Percentiles rank a stretch among this genome's conserved stretches.
phyloP scores from a whole-genome alignment of 1,284 basidiomycete species.

The Kwoniella shivajii region DNA sequence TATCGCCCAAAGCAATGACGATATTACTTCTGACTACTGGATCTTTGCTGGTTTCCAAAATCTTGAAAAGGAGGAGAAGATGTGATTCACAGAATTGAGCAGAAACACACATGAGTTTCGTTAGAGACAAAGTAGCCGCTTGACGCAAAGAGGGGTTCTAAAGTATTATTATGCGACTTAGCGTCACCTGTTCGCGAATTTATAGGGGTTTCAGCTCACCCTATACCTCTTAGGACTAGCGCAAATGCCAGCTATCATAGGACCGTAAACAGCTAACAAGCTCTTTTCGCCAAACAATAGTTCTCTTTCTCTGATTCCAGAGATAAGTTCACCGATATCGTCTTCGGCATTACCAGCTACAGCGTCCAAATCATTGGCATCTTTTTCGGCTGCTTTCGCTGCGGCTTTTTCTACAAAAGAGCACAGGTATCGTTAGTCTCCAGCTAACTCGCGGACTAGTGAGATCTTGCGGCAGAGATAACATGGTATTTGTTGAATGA shows the following conservation, averaged over 20 bases:
- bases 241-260: constrained; percentile 86
- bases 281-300: constrained; percentile 83
- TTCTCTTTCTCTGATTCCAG: constrained; percentile 80
- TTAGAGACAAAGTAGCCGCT: constrained; percentile 83
- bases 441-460: too few species aligned
- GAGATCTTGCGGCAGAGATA: too few species aligned
- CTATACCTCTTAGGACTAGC: constrained; percentile 80
- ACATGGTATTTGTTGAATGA: too few species aligned
- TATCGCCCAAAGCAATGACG: constrained; percentile 94
- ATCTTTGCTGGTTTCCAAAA: constrained; percentile 87
- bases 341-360: constrained; percentile 98
- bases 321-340: constrained; percentile 92
- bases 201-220: constrained; percentile 56
- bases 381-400: constrained; percentile 59
- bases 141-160: constrained; percentile 84
- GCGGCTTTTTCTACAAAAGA: constrained; percentile 49
- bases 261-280: constrained; percentile 81
- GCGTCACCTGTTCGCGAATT: constrained; percentile 1
- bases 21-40: constrained; percentile 90
- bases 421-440: neutral
- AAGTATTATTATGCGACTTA: neutral
- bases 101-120: constrained; percentile 96
- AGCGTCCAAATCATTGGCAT: constrained; percentile 88
- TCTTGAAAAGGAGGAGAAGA: constrained; percentile 85
- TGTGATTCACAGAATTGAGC: constrained; percentile 90